Conservation (phyloP, 768 basidiomycete genomes). For the Asterophora parasitica region DNA sequence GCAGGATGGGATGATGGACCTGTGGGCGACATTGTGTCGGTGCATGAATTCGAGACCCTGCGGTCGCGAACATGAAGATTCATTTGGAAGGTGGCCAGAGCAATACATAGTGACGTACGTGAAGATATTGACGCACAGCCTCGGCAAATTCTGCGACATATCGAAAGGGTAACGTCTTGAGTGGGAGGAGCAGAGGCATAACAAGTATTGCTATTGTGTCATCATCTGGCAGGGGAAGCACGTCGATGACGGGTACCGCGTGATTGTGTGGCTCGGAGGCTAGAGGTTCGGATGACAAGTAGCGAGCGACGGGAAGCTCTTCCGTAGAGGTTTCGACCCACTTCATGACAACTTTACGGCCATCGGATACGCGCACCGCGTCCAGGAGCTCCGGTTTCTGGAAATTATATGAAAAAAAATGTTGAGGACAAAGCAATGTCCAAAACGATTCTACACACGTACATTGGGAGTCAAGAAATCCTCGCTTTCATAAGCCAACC, state of each 20-base stretch:
- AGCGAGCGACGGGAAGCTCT: constrained; percentile 2
- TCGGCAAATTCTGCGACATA: constrained; percentile 11
- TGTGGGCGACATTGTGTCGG: constrained; percentile 19
- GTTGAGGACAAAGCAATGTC: no score
- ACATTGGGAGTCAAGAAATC: no score
- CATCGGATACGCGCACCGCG: not conserved
- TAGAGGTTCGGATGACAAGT: constrained; percentile 3
- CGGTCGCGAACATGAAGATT: not conserved
- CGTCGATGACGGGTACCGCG: constrained; percentile 7
- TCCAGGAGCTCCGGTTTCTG: not conserved
- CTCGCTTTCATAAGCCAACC: not conserved
- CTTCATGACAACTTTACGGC: not conserved
- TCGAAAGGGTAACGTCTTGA: constrained; percentile 10
- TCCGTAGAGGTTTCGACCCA: not conserved
- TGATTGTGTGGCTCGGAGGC: constrained; percentile 8
- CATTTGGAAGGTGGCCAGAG: not conserved
- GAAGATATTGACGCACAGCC: constrained; percentile 4
- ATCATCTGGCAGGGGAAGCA: constrained; percentile 2
- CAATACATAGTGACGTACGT: not conserved
- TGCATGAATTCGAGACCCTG: constrained; percentile 23
- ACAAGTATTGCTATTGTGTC: constrained; percentile 6
- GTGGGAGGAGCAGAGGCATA: constrained; percentile 10
- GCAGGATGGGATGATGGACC: constrained; percentile 4
- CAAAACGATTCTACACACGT: no score
- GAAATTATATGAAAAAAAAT: not conserved